Base-by-base conservation (phyloP, 257 asterid species). In the Gardenia jasminoides region DNA sequence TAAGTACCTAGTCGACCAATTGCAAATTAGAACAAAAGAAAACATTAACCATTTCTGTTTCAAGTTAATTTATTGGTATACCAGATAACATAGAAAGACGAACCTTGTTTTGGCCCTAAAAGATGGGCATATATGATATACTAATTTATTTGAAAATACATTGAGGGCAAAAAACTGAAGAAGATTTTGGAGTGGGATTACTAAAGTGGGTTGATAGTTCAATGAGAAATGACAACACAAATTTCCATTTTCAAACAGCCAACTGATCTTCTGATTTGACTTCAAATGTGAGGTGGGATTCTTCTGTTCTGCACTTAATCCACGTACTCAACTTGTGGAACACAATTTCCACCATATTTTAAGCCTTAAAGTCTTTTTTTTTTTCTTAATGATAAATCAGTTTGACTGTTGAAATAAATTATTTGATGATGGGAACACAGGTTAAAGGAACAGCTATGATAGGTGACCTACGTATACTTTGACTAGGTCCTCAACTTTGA, bases 141-240 rank as follows among this genome's bases (percentile, higher is more conserved):
- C 4, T 48, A 48, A 2, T 48, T 12, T 2, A 10, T 1, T 12
- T 0, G 19, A 48, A 48, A 10, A 48, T 48, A 0, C 10, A 15
- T 47, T 15, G 9, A 2, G 36, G 17, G 39, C 33, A 59, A 33
- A 17, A 28, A 72, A 58, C 39, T 59, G 41, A 13, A 58, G 24
- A 22, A n/a, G 1, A 62, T 62, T 30, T 62, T 72, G 54, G 19
- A 48, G 52, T 10, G 52, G 16, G 15, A 10, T 2, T 11, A 10
- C 52, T 11, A 47, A 47, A 24, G 20, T 75, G 43, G 56, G 30
- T 47, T 16, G 26, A 41, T 39, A 59, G 59, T 75, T 61, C 41
- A 72, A 70, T 44, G 50, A 47, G 30, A 71, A 65, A 67, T 78
- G 81, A 74, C 75, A 74, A 76, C 86, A 80, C 67, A 80, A 70